phyloP scores from a whole-genome alignment of 345 rosid species.

The Moricandia arvensis region DNA sequence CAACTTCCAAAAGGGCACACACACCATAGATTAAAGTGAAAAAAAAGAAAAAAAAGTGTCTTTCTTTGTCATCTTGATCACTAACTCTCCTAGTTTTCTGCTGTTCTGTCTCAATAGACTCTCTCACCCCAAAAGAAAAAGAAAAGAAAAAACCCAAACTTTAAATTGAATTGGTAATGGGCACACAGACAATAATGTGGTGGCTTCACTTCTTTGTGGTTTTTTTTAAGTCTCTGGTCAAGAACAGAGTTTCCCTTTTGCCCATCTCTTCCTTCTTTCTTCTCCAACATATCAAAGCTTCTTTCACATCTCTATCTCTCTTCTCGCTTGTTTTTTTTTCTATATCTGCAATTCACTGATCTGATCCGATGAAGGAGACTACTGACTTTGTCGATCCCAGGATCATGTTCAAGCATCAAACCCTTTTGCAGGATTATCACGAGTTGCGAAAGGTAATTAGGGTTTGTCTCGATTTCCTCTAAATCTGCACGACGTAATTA shows the following conservation, averaged over 20 bases:
- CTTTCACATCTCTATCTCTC: conserved; percentile 4
- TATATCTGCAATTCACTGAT: conserved; percentile 1
- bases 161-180: conserved; percentile 23
- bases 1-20: conserved; percentile 57
- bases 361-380: conserved; percentile 50
- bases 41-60: not conserved
- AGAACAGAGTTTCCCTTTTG: conserved; percentile 34
- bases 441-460: conserved; percentile 50
- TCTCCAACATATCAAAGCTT: not conserved
- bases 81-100: conserved; percentile 33
- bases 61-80: conserved; percentile 16
- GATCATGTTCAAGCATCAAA: conserved; percentile 47
- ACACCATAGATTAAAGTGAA: not conserved
- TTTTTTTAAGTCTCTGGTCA: conserved; percentile 75
- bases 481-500: conserved; percentile 36
- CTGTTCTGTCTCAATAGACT: conserved; percentile 23
- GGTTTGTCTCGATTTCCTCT: conserved; percentile 12
- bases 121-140: not conserved
- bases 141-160: conserved; percentile 28
- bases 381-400: conserved; percentile 42
- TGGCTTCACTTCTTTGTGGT: conserved; percentile 58
- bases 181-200: conserved; percentile 55
- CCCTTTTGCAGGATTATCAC: conserved; percentile 55
- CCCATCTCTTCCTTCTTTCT: conserved; percentile 18
- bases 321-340: not conserved